Evolutionary conservation across 306 rosid species (phyloP), one percentile per base, ranked within the genome.

Genomic region (Acacia melanoxylon): DNA sequence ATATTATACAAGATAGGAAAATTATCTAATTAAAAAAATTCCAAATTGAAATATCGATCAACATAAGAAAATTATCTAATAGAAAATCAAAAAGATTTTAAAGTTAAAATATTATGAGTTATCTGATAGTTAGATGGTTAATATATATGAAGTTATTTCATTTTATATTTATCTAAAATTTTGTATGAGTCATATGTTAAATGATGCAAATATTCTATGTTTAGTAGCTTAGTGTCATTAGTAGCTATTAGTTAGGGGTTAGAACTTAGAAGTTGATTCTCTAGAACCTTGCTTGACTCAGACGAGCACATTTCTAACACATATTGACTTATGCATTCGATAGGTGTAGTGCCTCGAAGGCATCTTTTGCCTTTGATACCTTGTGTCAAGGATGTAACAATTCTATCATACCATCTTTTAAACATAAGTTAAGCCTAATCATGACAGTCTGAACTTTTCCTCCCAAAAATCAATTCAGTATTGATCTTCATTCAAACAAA

Each of bases 401-500:
- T 33, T 33, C 25, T 33, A 31, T 10, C 68, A 65, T 65, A 10
- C 8, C 29, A 68, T 37, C 15, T 31, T 29, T 31, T 31, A 65
- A 29, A 31, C 49, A 40, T 5, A 19, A 14, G 56, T 49, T 35
- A 8, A 12, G 8, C 4, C 17, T 68, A 27, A 20, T 67, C 44
- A 48, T 10, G 49, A 56, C 13, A n/a, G 27, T 56, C 62, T 56
- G 12, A 56, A 56, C 29, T 37, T 19, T 37, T 37, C 11, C 73
- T 20, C 22, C 49, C 29, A 20, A 15, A 66, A 65, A 66, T 11
- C 71, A 65, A 29, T 65, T 48, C n/a, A 14, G 41, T 20, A 24
- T 80, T 72, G 13, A 72, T 48, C 73, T 71, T 54, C 37, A 61
- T 61, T 61, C 14, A 61, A 61, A 11, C 67, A 56, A 16, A 42